Base-by-base conservation (phyloP, 345 rosid species). In the Cardamine chenopodiifolia region DNA sequence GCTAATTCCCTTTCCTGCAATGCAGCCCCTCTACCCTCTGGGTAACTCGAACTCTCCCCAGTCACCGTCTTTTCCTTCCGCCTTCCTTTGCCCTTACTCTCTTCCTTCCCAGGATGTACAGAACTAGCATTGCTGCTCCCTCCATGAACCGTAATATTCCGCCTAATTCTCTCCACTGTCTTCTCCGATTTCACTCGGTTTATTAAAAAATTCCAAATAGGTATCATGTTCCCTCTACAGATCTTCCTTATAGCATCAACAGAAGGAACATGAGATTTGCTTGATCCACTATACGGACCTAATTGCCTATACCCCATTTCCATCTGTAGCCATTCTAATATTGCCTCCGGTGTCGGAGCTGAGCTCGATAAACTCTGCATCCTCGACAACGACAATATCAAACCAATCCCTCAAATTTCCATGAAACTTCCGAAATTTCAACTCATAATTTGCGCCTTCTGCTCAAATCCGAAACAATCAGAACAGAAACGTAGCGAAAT, bases 171-270 rank as follows among this genome's bases (percentile, higher is more conserved):
- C 85, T 88, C 89, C 67, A 87, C 94, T 2, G 90, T 89, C 78
- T 87, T 91, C 88, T 93, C 96, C 42, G 94, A 93, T 79, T 87
- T 91, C 77, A 91, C 92, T 34, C 92, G 85, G 70, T 85, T 87
- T 1, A 86, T 59, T 54, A 91, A 84, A 63, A 85, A 93, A 59
- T 53, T 78, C 96, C 97, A 91, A 58, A 88, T 56, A 26, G 92
- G 89, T 50, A 93, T 87, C 96, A 91, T 89, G 40, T 91, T 91
- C 34, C 98, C 98, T 25, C 97, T 87, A 34, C 90, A 89, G 69
- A 91, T 77, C 86, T 81, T 89, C 32, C 96, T 80, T 26, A 89
- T 66, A 52, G 98, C 66, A 44, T 93, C 94, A 15, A 76, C 66
- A 5, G 94, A 87, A 8, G 97, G 97, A 58, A 82, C 76, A 50